phyloP scores from a whole-genome alignment of 164 flowering plant species.

The Magnolia sinica region DNA sequence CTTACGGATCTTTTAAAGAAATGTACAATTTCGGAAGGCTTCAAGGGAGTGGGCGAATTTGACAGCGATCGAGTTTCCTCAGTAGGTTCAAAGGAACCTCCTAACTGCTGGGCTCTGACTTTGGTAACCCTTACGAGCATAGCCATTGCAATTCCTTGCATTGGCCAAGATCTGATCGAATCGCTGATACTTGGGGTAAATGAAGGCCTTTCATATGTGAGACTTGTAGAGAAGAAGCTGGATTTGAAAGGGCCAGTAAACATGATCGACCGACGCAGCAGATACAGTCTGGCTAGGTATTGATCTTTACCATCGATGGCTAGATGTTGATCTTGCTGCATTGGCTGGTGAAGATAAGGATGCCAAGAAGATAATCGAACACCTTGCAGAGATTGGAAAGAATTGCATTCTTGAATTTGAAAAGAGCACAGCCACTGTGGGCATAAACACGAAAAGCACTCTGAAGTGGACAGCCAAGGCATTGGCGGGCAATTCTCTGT shows the following conservation, averaged over 20 bases:
- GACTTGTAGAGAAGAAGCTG: conserved; percentile 36
- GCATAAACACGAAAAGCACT: background rate
- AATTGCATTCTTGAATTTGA: background rate
- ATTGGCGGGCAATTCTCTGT: conserved; percentile 1
- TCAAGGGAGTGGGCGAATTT: conserved; percentile 42
- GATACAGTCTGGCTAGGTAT: background rate
- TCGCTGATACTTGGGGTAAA: conserved; percentile 27
- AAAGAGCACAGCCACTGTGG: background rate
- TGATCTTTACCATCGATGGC: conserved; percentile 2
- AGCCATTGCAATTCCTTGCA: conserved; percentile 48
- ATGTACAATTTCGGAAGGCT: conserved; percentile 17
- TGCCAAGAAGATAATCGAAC: background rate
- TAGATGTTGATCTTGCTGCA: background rate
- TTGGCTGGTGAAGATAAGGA: background rate
- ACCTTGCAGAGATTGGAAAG: background rate
- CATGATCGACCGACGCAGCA: conserved; percentile 36
- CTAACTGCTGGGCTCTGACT: conserved; percentile 67
- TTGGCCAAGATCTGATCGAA: conserved; percentile 12
- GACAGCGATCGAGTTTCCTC: conserved; percentile 41
- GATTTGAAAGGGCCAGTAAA: conserved; percentile 24
- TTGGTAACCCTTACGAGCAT: conserved; percentile 58
- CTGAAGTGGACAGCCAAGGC: conserved; percentile 2
- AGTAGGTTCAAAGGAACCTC: conserved; percentile 26
- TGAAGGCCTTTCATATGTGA: conserved; percentile 45
- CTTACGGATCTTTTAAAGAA: conserved; percentile 38